Conservation (phyloP, 2,329 filamentous ascomycete genomes). For the Gremmenia infestans region DNA sequence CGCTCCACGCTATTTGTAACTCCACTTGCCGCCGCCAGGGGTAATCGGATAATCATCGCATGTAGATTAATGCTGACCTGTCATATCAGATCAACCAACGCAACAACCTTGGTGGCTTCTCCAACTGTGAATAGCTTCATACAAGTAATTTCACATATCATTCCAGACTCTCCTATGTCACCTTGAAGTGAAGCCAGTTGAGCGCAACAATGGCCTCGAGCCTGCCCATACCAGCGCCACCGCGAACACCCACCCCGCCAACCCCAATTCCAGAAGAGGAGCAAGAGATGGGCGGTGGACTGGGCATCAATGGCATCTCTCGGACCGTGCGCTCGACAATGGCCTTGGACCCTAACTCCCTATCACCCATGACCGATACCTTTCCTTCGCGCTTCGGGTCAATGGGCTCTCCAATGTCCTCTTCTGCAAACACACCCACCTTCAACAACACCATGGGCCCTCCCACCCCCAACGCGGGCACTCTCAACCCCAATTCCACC, state of each 20-base stretch:
- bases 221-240: conserved; percentile 54
- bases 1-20: conserved; percentile 8
- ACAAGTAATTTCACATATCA: neutral
- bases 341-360: conserved; percentile 38
- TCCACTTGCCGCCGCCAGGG: conserved; percentile 7
- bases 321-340: conserved; percentile 27
- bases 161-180: conserved; percentile 6
- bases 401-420: conserved; percentile 30
- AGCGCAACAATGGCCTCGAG: conserved; percentile 49
- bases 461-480: conserved; percentile 27
- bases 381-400: conserved; percentile 31
- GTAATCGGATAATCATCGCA: neutral
- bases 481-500: conserved; percentile 37
- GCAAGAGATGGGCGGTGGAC: conserved; percentile 13
- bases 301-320: conserved; percentile 19
- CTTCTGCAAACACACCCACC: conserved; percentile 19
- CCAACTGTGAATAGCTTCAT: no score
- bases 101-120: no score
- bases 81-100: no score
- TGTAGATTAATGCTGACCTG: no score
- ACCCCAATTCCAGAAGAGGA: conserved; percentile 40
- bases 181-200: conserved; percentile 4
- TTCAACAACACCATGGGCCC: conserved; percentile 22
- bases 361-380: conserved; percentile 41
- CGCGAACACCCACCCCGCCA: conserved; percentile 61